Evolutionary conservation across 2,329 filamentous ascomycete species (phyloP).

Genomic region (Xylaria sp.): DNA sequence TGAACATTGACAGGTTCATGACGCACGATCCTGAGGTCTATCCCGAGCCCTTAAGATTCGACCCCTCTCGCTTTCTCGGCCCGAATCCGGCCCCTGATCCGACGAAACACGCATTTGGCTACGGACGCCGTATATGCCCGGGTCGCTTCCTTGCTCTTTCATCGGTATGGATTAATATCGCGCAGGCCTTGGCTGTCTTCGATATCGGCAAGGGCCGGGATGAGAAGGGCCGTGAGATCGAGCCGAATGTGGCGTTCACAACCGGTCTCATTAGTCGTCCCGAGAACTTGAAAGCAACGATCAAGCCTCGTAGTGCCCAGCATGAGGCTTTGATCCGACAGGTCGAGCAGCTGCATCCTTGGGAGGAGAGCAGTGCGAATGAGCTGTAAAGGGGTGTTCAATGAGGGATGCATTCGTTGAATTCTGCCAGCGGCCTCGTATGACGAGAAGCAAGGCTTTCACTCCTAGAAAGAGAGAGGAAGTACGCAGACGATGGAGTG

Average conservation of each 20-base stretch:
- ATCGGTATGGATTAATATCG: slow-evolving; percentile 33
- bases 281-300: slow-evolving; percentile 19
- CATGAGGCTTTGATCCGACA: slow-evolving; percentile 26
- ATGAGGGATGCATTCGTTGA: too few species aligned
- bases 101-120: slow-evolving; percentile 30
- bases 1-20: slow-evolving; percentile 23
- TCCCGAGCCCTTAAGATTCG: slow-evolving; percentile 35
- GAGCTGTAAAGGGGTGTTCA: neutral
- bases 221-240: slow-evolving; percentile 33
- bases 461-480: too few species aligned
- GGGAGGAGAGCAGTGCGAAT: slow-evolving; percentile 14
- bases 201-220: slow-evolving; percentile 36
- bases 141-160: slow-evolving; percentile 32
- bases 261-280: slow-evolving; percentile 27
- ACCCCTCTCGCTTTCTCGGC: slow-evolving; percentile 33
- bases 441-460: too few species aligned
- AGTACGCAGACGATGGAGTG: too few species aligned
- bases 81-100: slow-evolving; percentile 32
- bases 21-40: slow-evolving; percentile 66
- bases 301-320: slow-evolving; percentile 25
- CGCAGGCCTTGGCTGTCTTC: slow-evolving; percentile 43
- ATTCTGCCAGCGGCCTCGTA: too few species aligned
- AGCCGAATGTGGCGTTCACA: slow-evolving; percentile 11
- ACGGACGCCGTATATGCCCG: slow-evolving; percentile 35
- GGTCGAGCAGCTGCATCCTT: slow-evolving; percentile 15